Evolutionary conservation across 1,139 yeast species (phyloP).

Genomic region (Yamadazyma triangularis): DNA sequence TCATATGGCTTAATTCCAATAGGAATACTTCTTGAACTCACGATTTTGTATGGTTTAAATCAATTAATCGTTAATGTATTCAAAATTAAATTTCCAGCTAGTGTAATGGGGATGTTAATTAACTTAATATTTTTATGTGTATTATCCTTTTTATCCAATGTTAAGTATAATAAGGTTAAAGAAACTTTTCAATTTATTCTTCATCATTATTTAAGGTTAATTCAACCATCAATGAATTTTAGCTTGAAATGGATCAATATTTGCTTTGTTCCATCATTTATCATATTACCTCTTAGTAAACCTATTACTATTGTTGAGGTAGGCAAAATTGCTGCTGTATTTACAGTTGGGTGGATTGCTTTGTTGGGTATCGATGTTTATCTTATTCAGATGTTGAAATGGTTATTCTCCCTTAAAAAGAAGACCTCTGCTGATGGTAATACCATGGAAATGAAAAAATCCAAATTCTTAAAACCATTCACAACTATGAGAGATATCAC

Average conservation of each 20-base stretch:
- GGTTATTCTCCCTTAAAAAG: slow-evolving; percentile 13
- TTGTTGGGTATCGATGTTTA: slow-evolving; percentile 45
- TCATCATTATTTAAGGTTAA: slow-evolving; percentile 34
- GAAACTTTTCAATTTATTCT: slow-evolving; percentile 3
- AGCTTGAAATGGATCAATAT: slow-evolving; percentile 73
- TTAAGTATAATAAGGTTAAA: slow-evolving; percentile 1
- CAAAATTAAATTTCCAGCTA: slow-evolving; percentile 63
- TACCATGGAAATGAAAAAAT: slow-evolving; percentile 3
- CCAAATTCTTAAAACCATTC: slow-evolving; percentile 8
- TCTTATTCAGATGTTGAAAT: slow-evolving; percentile 28
- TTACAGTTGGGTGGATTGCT: slow-evolving; percentile 56
- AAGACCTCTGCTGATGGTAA: slow-evolving; percentile 6
- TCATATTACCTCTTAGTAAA: slow-evolving; percentile 62
- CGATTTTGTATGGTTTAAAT: slow-evolving; percentile 61
- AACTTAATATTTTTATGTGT: slow-evolving; percentile 47
- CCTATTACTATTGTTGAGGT: slow-evolving; percentile 65
- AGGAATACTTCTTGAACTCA: slow-evolving; percentile 29
- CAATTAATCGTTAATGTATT: slow-evolving; percentile 44
- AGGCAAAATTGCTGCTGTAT: slow-evolving; percentile 69
- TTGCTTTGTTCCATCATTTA: slow-evolving; percentile 74
- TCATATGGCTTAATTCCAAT: slow-evolving; percentile 34
- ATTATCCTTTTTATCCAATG: slow-evolving; percentile 18
- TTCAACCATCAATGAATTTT: slow-evolving; percentile 67
- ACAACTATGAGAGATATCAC: slow-evolving; percentile 36
- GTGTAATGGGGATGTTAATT: slow-evolving; percentile 71